These are phyloP conservation scores for Skeletonema potamos DNA, from an alignment of 108 stramenopile genomes.

Conservation along the genomic window DNA sequence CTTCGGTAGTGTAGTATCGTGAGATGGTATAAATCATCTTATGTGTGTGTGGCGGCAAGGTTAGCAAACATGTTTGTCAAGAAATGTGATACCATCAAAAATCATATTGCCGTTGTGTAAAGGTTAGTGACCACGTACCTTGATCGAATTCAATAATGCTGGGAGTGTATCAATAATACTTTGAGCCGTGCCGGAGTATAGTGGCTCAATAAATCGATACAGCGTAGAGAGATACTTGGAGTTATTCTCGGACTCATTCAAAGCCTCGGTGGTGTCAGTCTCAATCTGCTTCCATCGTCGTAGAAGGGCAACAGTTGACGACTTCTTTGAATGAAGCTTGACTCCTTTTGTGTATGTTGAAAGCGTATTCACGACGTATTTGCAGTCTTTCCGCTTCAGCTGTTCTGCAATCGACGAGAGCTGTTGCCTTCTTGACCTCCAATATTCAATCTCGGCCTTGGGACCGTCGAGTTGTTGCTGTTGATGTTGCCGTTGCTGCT, in stretches of 20 bases:
- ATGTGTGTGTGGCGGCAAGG: not conserved
- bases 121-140: slow-evolving; percentile 17
- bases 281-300: slow-evolving; percentile 87
- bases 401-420: slow-evolving; percentile 87
- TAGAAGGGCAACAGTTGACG: slow-evolving; percentile 58
- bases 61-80: not conserved
- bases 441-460: slow-evolving; percentile 81
- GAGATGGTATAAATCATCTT: slow-evolving; percentile 95
- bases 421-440: slow-evolving; percentile 85
- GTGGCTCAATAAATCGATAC: slow-evolving; percentile 87
- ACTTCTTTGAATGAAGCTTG: slow-evolving; percentile 50
- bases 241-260: slow-evolving; percentile 93
- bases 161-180: slow-evolving; percentile 89
- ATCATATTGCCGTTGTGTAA: not conserved
- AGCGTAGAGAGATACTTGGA: slow-evolving; percentile 90
- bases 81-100: not conserved
- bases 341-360: slow-evolving; percentile 65
- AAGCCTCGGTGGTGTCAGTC: slow-evolving; percentile 87
- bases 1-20: slow-evolving; percentile 74
- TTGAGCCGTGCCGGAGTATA: slow-evolving; percentile 81
- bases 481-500: too few relatives aligned
- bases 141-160: slow-evolving; percentile 88
- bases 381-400: slow-evolving; percentile 79
- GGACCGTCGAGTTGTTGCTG: slow-evolving; percentile 65
- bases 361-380: slow-evolving; percentile 67